Conservation (phyloP, 164 flowering plant species). For the Amborella trichopoda region DNA sequence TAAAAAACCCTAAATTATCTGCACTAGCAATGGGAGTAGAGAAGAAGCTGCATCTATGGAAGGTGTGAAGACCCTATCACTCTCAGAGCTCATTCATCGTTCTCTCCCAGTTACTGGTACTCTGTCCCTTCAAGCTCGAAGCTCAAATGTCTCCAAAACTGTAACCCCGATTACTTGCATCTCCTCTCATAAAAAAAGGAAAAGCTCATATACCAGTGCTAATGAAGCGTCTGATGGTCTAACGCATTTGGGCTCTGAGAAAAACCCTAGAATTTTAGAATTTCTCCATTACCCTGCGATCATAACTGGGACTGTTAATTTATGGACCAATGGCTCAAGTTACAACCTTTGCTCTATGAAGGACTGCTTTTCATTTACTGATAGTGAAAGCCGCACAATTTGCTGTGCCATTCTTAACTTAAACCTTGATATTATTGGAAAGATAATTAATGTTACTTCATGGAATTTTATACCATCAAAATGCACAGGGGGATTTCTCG, state of each 20-base stretch:
- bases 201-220: not conserved
- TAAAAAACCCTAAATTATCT: too few relatives aligned
- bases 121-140: slow-evolving; percentile 15
- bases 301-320: slow-evolving; percentile 46
- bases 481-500: slow-evolving; percentile 35
- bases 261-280: slow-evolving; percentile 23
- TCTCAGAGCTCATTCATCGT: slow-evolving; percentile 46
- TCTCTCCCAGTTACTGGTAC: slow-evolving; percentile 49
- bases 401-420: slow-evolving; percentile 65
- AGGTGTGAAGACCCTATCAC: slow-evolving; percentile 14
- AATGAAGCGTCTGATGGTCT: not conserved
- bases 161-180: slow-evolving; percentile 3
- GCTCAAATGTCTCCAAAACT: slow-evolving; percentile 3
- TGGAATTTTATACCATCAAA: slow-evolving; percentile 81
- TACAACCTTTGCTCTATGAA: slow-evolving; percentile 7
- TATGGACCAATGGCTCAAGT: slow-evolving; percentile 19
- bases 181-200: not conserved
- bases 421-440: slow-evolving; percentile 27
- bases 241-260: not conserved
- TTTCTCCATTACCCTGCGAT: slow-evolving; percentile 33
- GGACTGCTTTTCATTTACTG: slow-evolving; percentile 56
- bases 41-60: slow-evolving; percentile 11
- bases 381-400: slow-evolving; percentile 28
- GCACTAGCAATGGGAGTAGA: too few relatives aligned
- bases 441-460: slow-evolving; percentile 33